Evolutionary conservation across 305 asterid species (phyloP), one percentile per base, ranked within the genome.

Genomic region (Coffea humblotiana): DNA sequence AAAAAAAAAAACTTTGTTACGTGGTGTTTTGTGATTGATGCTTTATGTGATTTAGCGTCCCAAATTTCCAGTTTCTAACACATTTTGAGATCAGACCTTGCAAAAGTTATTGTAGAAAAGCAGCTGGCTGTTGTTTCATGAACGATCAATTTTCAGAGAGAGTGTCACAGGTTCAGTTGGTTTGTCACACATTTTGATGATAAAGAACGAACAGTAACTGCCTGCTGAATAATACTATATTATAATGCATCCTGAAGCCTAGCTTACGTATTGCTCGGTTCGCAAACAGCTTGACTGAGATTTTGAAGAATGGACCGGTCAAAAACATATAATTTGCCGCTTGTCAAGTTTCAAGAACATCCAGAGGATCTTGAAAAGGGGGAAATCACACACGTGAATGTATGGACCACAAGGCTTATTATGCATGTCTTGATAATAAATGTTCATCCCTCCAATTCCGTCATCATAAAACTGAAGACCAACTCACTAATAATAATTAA

Each of bases 261-360:
- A 29, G 32, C 1, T 29, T 29, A 29, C 1, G 32, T 29, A 29
- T 29, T 29, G 32, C 32, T 29, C 32, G 1, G 32, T 29, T 29
- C 32, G 1, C 32, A 29, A 23, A 60, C 29, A 6, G 66, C 63
- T n/a, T 25, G 43, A 21, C 27, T 60, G 27, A 60, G 19, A 60
- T 60, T 15, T 52, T 52, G 58, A 52, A 52, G 58, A 18, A 52
- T 52, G 58, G 27, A 58, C 6, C 25, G 16, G 37, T n/a, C 3
- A n/a, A 10, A 10, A n/a, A 63, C 37, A 63, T 5, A 37, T 37
- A 4, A 8, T 8, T 5, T 27, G 40, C 3, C 27, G 37, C 27
- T 13, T 18, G 70, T 10, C 70, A 75, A 37, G 56, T 75, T 13
- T 75, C 56, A 60, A 60, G 78, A 40, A 60, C 23, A 23, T 75